phyloP scores from a whole-genome alignment of 371 early-diverging fungal genomes.

The Rhizopus arrhizus region DNA sequence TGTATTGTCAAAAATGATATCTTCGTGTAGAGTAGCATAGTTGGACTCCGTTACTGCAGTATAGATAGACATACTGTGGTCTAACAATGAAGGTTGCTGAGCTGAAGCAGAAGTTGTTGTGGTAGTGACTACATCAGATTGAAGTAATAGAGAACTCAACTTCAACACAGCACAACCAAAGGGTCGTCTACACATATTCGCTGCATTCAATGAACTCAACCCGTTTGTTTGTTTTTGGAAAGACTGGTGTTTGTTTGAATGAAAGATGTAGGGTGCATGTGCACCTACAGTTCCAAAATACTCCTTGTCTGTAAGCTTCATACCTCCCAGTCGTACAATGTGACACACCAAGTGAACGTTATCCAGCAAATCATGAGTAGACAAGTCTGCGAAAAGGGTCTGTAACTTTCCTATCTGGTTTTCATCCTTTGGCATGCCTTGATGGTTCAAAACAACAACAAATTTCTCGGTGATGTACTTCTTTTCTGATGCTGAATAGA shows the following conservation, averaged over 20 bases:
- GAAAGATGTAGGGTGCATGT: conserved; percentile 16
- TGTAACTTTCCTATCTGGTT: conserved; percentile 53
- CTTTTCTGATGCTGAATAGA: conserved; percentile 57
- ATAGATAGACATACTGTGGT: conserved; percentile 63
- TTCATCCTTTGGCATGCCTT: conserved; percentile 64
- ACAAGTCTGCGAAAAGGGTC: conserved; percentile 63
- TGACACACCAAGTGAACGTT: conserved; percentile 65
- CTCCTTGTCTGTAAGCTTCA: conserved; percentile 60
- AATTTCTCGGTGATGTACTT: conserved; percentile 69
- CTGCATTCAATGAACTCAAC: neutral
- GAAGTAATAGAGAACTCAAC: conserved; percentile 45
- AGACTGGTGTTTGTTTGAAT: conserved; percentile 14
- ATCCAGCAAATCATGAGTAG: conserved; percentile 53
- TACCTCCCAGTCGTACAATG: conserved; percentile 63
- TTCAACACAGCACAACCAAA: conserved; percentile 70
- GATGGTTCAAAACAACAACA: conserved; percentile 54
- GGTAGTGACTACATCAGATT: conserved; percentile 7
- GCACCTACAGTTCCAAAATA: conserved; percentile 19
- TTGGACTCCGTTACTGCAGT: conserved; percentile 56
- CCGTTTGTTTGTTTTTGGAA: conserved; percentile 6
- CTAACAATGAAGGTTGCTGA: conserved; percentile 14
- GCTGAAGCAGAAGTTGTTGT: neutral
- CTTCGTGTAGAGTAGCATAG: conserved; percentile 61
- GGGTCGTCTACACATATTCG: conserved; percentile 52
- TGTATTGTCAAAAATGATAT: conserved; percentile 58